phyloP scores from a whole-genome alignment of 1,139 yeast genomes.

The Geotrichum reessii region DNA sequence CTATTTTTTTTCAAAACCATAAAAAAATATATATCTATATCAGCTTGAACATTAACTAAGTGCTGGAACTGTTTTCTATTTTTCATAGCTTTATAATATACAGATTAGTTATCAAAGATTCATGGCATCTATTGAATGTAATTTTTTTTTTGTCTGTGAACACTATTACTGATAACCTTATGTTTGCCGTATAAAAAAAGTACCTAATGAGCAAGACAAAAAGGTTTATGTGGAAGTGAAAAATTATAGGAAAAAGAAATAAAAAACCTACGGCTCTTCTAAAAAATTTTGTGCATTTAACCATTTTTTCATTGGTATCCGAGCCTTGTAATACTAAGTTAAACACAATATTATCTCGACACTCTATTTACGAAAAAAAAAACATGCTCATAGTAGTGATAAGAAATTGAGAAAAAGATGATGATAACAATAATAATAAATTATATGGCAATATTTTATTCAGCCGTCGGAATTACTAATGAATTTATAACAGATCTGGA shows the following conservation, averaged over 20 bases:
- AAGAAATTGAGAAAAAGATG: neutral
- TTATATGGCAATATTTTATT: neutral
- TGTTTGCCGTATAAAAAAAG: no score
- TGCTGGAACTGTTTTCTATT: no score
- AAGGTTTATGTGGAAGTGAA: neutral
- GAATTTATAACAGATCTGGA: neutral
- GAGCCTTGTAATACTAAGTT: neutral
- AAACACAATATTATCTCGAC: neutral
- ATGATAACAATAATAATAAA: neutral
- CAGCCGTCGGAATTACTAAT: neutral
- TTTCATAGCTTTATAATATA: no score
- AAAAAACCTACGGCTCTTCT: neutral
- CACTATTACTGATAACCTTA: no score
- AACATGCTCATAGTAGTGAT: neutral
- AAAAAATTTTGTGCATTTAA: neutral
- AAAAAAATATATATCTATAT: no score
- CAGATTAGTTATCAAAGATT: no score
- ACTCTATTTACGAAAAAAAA: neutral
- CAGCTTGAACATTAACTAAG: no score
- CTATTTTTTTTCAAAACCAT: neutral
- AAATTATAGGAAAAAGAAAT: neutral
- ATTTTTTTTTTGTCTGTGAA: no score
- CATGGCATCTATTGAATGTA: no score
- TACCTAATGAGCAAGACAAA: no score
- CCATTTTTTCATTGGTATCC: neutral